Conservation (phyloP, 441 rosid genomes). For the California macrophylla region DNA sequence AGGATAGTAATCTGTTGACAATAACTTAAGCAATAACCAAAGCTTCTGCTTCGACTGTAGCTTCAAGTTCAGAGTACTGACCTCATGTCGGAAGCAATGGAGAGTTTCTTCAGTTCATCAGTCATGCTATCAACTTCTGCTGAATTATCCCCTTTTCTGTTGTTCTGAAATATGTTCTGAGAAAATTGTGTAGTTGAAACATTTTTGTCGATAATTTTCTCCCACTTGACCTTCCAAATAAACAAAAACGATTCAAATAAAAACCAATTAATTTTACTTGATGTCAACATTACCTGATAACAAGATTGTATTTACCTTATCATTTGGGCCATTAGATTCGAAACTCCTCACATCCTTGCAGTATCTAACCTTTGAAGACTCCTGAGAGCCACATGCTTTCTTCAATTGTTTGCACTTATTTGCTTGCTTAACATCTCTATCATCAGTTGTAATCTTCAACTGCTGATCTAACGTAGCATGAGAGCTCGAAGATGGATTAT, state of each 20-base stretch:
- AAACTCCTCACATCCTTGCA: neutral
- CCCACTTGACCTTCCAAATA: neutral
- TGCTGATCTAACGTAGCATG: neutral
- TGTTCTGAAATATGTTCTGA: neutral
- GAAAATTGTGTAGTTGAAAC: neutral
- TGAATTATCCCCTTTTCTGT: neutral
- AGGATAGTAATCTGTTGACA: neutral
- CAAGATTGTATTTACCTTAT: neutral
- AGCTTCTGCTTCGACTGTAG: neutral
- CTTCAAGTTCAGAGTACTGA: neutral
- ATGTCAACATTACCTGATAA: neutral
- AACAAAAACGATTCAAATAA: neutral
- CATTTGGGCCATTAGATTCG: neutral
- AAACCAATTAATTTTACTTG: neutral
- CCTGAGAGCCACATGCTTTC: neutral
- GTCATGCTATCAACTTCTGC: neutral
- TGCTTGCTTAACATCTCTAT: neutral
- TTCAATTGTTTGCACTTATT: neutral
- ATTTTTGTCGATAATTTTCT: neutral
- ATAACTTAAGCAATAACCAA: neutral
- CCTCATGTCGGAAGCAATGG: neutral
- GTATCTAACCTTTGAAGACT: neutral
- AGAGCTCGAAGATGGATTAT: slow-evolving; percentile 2
- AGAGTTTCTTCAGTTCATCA: neutral
- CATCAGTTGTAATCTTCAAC: neutral